A percentile compares a stretch with the other conserved stretches of the same genome.
Conservation (phyloP, 768 basidiomycete genomes). For the Polyporus arcularius region DNA sequence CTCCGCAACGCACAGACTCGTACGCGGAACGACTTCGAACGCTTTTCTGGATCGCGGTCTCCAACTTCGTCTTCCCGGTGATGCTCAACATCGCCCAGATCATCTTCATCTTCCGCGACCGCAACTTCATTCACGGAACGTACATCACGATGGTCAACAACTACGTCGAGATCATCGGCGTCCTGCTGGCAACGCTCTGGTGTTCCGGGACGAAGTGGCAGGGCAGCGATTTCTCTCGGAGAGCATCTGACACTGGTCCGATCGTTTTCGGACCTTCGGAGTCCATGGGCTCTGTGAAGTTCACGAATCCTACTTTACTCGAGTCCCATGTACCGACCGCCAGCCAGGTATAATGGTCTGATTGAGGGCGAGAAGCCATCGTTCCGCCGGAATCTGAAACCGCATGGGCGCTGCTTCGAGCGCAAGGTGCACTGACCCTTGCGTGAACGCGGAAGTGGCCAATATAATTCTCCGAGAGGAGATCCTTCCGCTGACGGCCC, state of each 20-base stretch:
- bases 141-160: conserved; percentile 7
- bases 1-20: neutral
- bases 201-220: neutral
- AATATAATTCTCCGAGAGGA: too few species aligned
- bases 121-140: conserved; percentile 1
- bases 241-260: too few species aligned
- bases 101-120: conserved; percentile 11
- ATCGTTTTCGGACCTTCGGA: neutral
- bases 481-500: too few species aligned
- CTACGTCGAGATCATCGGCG: conserved; percentile 12
- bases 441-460: too few species aligned
- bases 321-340: too few species aligned
- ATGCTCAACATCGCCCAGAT: conserved; percentile 38
- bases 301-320: too few species aligned
- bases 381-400: too few species aligned
- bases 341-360: too few species aligned
- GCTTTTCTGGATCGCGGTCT: conserved; percentile 37
- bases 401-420: too few species aligned
- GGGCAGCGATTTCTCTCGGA: neutral
- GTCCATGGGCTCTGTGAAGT: neutral
- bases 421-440: too few species aligned
- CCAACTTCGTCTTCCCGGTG: conserved; percentile 43
- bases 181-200: conserved; percentile 13
- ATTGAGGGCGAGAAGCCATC: too few species aligned
- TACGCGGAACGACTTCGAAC: conserved; percentile 26